phyloP scores from a whole-genome alignment of 73 alveolate species.

The Uronychia binucleata region DNA sequence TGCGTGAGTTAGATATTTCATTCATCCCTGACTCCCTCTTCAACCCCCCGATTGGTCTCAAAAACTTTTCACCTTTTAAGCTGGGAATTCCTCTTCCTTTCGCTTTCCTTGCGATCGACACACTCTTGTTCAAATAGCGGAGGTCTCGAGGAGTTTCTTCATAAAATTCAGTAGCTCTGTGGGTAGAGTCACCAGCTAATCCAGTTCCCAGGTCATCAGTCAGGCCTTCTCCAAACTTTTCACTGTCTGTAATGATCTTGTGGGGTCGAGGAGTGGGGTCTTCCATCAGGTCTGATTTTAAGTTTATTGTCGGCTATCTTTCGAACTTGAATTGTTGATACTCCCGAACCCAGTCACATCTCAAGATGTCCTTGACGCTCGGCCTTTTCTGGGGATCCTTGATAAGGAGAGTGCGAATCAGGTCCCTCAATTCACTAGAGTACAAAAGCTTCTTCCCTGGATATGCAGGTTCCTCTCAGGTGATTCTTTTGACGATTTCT shows the following conservation, averaged over 20 bases:
- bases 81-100: not conserved
- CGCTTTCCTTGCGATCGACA: not conserved
- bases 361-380: not conserved
- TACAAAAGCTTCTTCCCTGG: not conserved
- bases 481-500: constrained; percentile 37
- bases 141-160: not conserved
- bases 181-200: not conserved
- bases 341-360: not conserved
- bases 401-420: not conserved
- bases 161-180: not conserved
- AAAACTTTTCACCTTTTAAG: not conserved
- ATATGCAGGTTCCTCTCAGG: not conserved
- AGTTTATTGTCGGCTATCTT: not conserved
- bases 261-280: not conserved
- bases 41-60: not conserved
- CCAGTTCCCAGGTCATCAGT: not conserved
- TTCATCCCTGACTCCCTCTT: not conserved
- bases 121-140: not conserved
- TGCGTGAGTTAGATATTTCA: not conserved
- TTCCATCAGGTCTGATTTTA: not conserved
- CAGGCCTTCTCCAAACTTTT: not conserved
- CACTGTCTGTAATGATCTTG: not conserved
- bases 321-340: too few relatives aligned
- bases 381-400: not conserved
- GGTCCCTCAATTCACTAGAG: not conserved